These are phyloP conservation scores for Penicillium freii DNA, from an alignment of 2,329 filamentous ascomycete genomes.

Conservation along the genomic window DNA sequence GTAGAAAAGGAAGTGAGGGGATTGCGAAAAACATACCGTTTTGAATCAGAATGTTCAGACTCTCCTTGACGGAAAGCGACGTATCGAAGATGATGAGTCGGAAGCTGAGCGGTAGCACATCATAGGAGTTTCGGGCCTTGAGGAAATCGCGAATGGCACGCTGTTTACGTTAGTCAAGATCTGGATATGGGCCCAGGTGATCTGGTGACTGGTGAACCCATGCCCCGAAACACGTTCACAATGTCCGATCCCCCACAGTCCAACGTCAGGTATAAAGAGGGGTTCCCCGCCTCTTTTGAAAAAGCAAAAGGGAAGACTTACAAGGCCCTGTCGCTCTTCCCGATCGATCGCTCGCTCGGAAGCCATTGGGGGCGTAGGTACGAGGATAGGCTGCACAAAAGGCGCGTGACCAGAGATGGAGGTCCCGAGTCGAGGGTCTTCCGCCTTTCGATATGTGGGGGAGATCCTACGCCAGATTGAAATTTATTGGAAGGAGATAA, in stretches of 20 bases:
- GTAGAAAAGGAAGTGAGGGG: not conserved
- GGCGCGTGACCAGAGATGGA: constrained; percentile 43
- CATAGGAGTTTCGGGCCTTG: constrained; percentile 93
- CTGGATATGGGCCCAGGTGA: constrained; percentile 12
- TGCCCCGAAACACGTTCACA: constrained; percentile 11
- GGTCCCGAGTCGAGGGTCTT: constrained; percentile 23
- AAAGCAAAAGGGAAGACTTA: constrained; percentile 32
- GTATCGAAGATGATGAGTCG: constrained; percentile 95
- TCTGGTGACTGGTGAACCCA: constrained; percentile 6
- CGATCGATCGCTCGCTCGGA: constrained; percentile 48
- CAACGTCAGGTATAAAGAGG: constrained; percentile 5
- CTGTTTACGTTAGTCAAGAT: constrained; percentile 51
- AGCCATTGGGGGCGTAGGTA: constrained; percentile 48
- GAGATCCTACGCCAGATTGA: not conserved
- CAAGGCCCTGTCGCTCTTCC: constrained; percentile 51
- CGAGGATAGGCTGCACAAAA: constrained; percentile 50
- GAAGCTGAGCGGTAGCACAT: constrained; percentile 93
- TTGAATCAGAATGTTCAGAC: constrained; percentile 88
- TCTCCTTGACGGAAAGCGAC: constrained; percentile 93
- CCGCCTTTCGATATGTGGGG: constrained; percentile 25
- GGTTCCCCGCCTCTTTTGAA: not conserved
- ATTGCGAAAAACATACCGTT: constrained; percentile 64
- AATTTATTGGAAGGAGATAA: not conserved
- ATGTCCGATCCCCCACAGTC: constrained; percentile 3
- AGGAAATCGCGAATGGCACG: constrained; percentile 92